Percentiles rank a stretch among this genome's conserved stretches.
phyloP scores from a whole-genome alignment of 257 asterid genomes.

The Paraleonurus japonicus region DNA sequence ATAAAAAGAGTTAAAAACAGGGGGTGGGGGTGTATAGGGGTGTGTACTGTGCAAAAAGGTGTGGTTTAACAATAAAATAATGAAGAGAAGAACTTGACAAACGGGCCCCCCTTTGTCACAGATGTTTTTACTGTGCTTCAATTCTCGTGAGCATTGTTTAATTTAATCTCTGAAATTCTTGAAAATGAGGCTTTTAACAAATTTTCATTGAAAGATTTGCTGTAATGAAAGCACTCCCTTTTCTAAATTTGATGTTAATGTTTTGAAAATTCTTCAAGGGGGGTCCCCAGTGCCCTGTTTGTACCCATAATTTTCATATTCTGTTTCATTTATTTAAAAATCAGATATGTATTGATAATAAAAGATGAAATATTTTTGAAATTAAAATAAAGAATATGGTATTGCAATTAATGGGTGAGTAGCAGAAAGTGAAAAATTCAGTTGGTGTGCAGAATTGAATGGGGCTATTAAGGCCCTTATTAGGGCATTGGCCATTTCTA shows the following conservation, averaged over 20 bases:
- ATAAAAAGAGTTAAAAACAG: not conserved
- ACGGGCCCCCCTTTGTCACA: constrained; percentile 28
- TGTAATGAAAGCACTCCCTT: too few relatives aligned
- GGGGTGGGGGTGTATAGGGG: too few relatives aligned
- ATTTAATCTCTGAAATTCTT: constrained; percentile 12
- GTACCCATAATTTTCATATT: too few relatives aligned
- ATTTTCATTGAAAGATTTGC: not conserved
- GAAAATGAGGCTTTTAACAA: not conserved
- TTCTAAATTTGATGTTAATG: too few relatives aligned
- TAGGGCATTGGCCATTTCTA: not conserved
- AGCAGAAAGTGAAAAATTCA: not conserved
- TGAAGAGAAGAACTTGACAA: constrained; percentile 31
- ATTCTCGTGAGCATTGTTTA: constrained; percentile 16
- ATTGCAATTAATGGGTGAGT: not conserved
- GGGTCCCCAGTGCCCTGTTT: too few relatives aligned
- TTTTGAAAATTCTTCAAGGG: too few relatives aligned
- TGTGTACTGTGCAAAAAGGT: too few relatives aligned
- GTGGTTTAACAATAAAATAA: constrained; percentile 48
- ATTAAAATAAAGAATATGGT: not conserved
- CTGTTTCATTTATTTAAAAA: too few relatives aligned
- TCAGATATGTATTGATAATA: not conserved
- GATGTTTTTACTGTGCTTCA: constrained; percentile 5
- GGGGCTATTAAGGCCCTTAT: constrained; percentile 3
- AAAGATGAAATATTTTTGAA: too few relatives aligned
- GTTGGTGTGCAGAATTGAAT: constrained; percentile 13